phyloP scores from a whole-genome alignment of 768 basidiomycete species.

The Lentinus brumalis region DNA sequence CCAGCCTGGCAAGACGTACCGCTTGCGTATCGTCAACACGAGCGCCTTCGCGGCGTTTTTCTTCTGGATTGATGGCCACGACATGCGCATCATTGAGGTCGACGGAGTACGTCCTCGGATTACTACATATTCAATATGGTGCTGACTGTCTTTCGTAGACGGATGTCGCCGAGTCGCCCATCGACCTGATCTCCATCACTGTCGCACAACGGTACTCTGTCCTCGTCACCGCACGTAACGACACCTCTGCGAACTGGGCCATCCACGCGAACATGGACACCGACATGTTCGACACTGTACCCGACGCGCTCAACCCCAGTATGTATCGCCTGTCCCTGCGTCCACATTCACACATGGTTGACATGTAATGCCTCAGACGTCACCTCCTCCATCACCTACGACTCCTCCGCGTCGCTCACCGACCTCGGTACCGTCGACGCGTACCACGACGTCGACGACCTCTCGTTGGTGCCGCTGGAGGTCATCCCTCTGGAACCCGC shows the following conservation, averaged over 20 bases:
- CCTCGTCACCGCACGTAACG: constrained; percentile 88
- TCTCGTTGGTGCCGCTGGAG: constrained; percentile 63
- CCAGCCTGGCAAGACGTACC: constrained; percentile 86
- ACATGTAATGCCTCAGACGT: constrained; percentile 51
- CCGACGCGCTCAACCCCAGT: constrained; percentile 75
- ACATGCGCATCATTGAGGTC: constrained; percentile 82
- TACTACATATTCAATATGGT: neutral
- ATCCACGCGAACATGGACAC: constrained; percentile 92
- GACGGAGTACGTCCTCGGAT: constrained; percentile 61
- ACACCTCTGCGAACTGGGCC: constrained; percentile 77
- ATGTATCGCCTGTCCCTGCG: constrained; percentile 26
- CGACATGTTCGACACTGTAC: constrained; percentile 85
- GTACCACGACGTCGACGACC: constrained; percentile 70
- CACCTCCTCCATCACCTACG: constrained; percentile 84
- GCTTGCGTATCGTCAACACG: constrained; percentile 86
- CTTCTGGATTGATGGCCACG: constrained; percentile 90
- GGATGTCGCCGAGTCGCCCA: constrained; percentile 73
- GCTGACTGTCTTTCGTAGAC: constrained; percentile 44
- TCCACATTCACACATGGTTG: neutral
- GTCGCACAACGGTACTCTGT: constrained; percentile 95
- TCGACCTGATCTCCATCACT: constrained; percentile 71
- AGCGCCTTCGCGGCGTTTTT: constrained; percentile 72
- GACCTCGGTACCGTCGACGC: constrained; percentile 54
- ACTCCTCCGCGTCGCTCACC: constrained; percentile 48
- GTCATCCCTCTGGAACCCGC: constrained; percentile 49